A percentile compares a stretch with the other conserved stretches of the same genome.
Conservation (phyloP, 768 basidiomycete species). For the Boletus coccyginus region DNA sequence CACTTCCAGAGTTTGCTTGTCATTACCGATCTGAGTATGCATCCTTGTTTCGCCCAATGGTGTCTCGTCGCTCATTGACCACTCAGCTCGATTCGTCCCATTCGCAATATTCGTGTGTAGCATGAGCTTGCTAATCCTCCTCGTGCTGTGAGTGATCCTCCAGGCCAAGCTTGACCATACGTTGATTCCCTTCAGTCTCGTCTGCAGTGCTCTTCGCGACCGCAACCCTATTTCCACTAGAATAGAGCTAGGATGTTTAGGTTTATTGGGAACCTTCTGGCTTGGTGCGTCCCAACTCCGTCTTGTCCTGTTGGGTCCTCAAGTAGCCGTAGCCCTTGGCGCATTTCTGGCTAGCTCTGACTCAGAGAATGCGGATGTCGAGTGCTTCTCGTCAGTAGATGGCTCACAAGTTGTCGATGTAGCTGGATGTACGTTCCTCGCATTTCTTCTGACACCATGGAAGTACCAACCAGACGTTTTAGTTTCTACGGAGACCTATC, state of each 20-base stretch:
- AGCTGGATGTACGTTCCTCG: constrained; percentile 57
- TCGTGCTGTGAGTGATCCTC: constrained; percentile 53
- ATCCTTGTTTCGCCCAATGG: neutral
- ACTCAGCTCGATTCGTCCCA: constrained; percentile 78
- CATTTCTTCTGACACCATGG: neutral
- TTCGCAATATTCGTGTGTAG: constrained; percentile 80
- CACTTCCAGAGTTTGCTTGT: constrained; percentile 72
- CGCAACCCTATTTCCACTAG: constrained; percentile 79
- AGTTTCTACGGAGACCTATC: constrained; percentile 86
- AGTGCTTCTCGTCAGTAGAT: constrained; percentile 65
- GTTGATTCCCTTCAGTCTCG: constrained; percentile 43
- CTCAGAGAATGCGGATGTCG: constrained; percentile 75
- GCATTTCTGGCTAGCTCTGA: constrained; percentile 71
- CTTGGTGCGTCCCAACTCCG: constrained; percentile 49
- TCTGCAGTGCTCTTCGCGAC: constrained; percentile 59
- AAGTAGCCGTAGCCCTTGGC: constrained; percentile 56
- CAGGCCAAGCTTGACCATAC: neutral
- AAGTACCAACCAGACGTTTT: constrained; percentile 5
- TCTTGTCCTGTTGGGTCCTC: constrained; percentile 6
- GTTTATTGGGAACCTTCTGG: constrained; percentile 75
- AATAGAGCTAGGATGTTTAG: constrained; percentile 70
- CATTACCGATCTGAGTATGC: constrained; percentile 78
- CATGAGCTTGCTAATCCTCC: constrained; percentile 64
- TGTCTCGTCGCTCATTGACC: constrained; percentile 1
- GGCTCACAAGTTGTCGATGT: constrained; percentile 53